Evolutionary conservation across 441 rosid species (phyloP).

Genomic region (Croton setiger): DNA sequence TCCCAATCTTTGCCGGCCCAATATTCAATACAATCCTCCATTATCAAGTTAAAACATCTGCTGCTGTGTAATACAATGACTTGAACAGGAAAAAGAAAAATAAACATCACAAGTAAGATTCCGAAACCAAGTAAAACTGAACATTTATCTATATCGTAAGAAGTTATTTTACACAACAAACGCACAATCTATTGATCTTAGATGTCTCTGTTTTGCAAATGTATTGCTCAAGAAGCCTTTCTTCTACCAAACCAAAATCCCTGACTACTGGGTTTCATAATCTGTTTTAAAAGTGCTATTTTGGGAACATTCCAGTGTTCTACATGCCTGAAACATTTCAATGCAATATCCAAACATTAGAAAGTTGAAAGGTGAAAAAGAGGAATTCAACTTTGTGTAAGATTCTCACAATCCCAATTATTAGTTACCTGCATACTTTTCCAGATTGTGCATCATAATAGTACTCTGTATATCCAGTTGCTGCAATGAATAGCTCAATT

Average conservation of each 20-base stretch:
- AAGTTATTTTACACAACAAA: neutral
- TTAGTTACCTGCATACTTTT: conserved; percentile 69
- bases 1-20: no score
- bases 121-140: no score
- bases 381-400: neutral
- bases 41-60: no score
- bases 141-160: no score
- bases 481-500: conserved; percentile 35
- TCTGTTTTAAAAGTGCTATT: conserved; percentile 80
- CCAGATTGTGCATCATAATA: conserved; percentile 61
- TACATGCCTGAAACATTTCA: conserved; percentile 55
- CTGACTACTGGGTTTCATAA: conserved; percentile 72
- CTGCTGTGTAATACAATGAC: no score
- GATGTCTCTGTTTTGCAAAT: neutral
- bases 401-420: neutral
- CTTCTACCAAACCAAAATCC: conserved; percentile 38
- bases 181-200: neutral
- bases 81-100: no score
- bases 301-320: conserved; percentile 98
- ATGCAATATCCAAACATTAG: neutral
- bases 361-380: neutral
- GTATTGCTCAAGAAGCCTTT: conserved; percentile 24
- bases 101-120: no score
- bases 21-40: no score
- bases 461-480: conserved; percentile 89